These are phyloP conservation scores for Marsdenia floribunda DNA, from an alignment of 257 asterid genomes.

Conservation along the genomic window DNA sequence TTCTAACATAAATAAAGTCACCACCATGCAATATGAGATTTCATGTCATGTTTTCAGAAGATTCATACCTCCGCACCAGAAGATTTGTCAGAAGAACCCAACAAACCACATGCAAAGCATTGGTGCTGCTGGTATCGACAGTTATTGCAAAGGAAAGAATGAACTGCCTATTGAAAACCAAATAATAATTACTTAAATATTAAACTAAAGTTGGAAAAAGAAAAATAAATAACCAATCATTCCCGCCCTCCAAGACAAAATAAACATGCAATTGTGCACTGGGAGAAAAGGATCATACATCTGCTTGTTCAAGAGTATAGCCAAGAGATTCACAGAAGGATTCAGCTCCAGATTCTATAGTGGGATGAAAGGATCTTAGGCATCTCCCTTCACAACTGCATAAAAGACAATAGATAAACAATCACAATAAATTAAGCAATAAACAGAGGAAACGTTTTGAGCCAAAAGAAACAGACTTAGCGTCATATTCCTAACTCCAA, in stretches of 20 bases:
- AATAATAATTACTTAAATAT: not conserved
- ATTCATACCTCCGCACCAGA: conserved; percentile 52
- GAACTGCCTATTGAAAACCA: conserved; percentile 43
- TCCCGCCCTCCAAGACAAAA: not conserved
- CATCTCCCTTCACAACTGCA: conserved; percentile 83
- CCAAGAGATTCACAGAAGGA: conserved; percentile 66
- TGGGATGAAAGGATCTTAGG: conserved; percentile 73
- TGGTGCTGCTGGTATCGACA: conserved; percentile 61
- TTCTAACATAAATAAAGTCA: not conserved
- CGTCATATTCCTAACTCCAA: not conserved
- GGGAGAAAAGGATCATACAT: conserved; percentile 30
- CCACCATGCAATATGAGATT: not conserved
- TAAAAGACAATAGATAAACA: conserved; percentile 11
- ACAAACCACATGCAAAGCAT: conserved; percentile 59
- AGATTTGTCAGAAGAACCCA: conserved; percentile 62
- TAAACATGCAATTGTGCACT: not conserved
- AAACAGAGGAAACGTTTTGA: conserved; percentile 3
- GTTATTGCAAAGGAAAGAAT: conserved; percentile 52
- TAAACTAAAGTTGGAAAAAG: not conserved
- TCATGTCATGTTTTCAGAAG: conserved; percentile 9
- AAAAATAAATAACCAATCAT: not conserved
- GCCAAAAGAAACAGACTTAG: conserved; percentile 1
- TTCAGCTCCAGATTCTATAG: conserved; percentile 48
- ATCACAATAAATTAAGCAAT: conserved; percentile 12
- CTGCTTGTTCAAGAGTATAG: conserved; percentile 40